Evolutionary conservation across 192 early-diverging fungal species (phyloP).

Genomic region (Radiomyces spectabilis): DNA sequence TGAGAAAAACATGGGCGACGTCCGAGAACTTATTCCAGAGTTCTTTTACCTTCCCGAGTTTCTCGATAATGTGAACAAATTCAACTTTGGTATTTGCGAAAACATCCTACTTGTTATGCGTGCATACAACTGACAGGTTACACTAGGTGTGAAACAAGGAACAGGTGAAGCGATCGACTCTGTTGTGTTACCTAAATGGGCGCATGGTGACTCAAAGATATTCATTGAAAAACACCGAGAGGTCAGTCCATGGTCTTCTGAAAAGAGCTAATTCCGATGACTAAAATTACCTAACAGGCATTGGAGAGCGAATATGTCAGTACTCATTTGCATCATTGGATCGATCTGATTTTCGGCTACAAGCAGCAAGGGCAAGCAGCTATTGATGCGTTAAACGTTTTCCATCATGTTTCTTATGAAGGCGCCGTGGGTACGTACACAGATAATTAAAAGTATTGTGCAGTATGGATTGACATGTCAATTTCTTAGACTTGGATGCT

Average conservation of each 20-base stretch:
- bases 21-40: conserved; percentile 92
- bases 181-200: conserved; percentile 85
- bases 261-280: too few relatives aligned
- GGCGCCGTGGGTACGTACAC: conserved; percentile 73
- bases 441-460: too few relatives aligned
- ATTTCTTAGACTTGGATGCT: conserved; percentile 60
- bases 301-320: conserved; percentile 85
- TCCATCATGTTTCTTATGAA: conserved; percentile 95
- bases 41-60: conserved; percentile 96
- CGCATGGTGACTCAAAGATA: conserved; percentile 57
- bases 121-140: too few relatives aligned
- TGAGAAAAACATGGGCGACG: conserved; percentile 69
- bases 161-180: conserved; percentile 61
- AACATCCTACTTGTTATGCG: too few relatives aligned
- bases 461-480: neutral
- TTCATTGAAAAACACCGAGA: conserved; percentile 77
- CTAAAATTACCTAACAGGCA: too few relatives aligned
- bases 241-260: too few relatives aligned
- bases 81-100: conserved; percentile 61
- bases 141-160: conserved; percentile 38
- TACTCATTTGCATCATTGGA: conserved; percentile 84
- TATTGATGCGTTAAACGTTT: conserved; percentile 83
- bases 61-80: conserved; percentile 63
- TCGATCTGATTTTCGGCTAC: conserved; percentile 94
- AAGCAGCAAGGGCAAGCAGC: conserved; percentile 88